Evolutionary conservation across 2,329 filamentous ascomycete genomes (phyloP).

Genomic region (Fusarium nisikadoi): DNA sequence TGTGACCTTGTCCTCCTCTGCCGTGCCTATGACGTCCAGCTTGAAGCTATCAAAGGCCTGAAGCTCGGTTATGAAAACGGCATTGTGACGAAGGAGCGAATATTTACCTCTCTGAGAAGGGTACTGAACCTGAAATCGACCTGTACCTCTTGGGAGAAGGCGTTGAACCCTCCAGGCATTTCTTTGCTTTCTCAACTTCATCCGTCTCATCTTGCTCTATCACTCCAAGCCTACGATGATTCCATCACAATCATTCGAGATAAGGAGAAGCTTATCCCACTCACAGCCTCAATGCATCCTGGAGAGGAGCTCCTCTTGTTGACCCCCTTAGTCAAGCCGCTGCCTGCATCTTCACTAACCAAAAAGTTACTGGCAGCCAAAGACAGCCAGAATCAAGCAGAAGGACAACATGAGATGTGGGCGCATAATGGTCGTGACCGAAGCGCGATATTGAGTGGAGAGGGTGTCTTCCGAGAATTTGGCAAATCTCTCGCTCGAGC

Average conservation of each 20-base stretch:
- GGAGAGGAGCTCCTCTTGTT: conserved; percentile 90
- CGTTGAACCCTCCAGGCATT: conserved; percentile 86
- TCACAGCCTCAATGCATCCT: conserved; percentile 82
- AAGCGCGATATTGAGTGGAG: conserved; percentile 83
- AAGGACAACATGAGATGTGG: conserved; percentile 65
- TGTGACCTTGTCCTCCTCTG: conserved; percentile 93
- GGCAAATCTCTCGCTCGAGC: conserved; percentile 88
- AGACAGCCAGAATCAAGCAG: conserved; percentile 49
- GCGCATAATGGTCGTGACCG: conserved; percentile 62
- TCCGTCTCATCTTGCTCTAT: conserved; percentile 82
- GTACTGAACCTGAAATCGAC: conserved; percentile 83
- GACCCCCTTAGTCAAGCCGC: conserved; percentile 88
- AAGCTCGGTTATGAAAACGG: conserved; percentile 91
- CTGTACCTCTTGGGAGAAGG: conserved; percentile 91
- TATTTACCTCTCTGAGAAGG: conserved; percentile 81
- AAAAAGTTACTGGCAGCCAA: conserved; percentile 72
- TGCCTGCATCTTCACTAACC: conserved; percentile 89
- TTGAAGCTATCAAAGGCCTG: conserved; percentile 90
- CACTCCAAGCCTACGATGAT: conserved; percentile 86
- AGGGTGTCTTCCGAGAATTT: conserved; percentile 90
- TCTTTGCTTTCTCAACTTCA: conserved; percentile 82
- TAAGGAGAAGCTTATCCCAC: conserved; percentile 83
- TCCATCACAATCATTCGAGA: conserved; percentile 95
- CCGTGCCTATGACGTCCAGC: conserved; percentile 85
- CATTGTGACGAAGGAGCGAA: conserved; percentile 83